Evolutionary conservation across 371 early-diverging fungal genomes (phyloP), one percentile per base, ranked within the genome.

Genomic region (Mortierella sp.): DNA sequence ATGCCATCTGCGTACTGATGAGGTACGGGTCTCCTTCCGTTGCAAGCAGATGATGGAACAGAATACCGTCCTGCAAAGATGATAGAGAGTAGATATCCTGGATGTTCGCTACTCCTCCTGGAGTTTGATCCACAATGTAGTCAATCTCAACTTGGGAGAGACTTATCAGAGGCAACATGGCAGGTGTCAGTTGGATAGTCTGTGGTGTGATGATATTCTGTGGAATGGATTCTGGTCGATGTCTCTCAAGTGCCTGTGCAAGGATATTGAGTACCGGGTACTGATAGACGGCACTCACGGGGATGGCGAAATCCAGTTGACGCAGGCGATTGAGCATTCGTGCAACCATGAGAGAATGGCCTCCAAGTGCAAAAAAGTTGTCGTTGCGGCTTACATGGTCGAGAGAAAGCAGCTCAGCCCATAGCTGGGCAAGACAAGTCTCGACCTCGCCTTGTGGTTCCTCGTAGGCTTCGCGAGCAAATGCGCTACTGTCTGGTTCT

Each of bases 41-140:
- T 5, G 42, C 19, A 28, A 59, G 26, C 45, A 65, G 16, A 41
- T 59, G 54, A 53, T 66, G 67, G 47, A 66, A 66, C 41, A 66
- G 28, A n/a, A 58, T 51, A 9, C 58, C 65, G 24, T 65, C 65
- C 31, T 65, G 65, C 1, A 64, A 19, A 13, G 64, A 57, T 8
- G 64, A 55, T 30, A 64, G 10, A 0, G 52, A 24, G 19, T 64
- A 64, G 21, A 64, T 64, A 41, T 66, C 66, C 54, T 66, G 66
- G 38, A 66, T 58, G 41, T 58, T 65, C 38, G 46, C 30, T 10
- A 53, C 14, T 9, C 58, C 65, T 2, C 65, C 65, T 4, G 63
- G 55, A 9, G 48, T 24, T 21, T 19, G 31, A 2, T 47, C 0
- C 9, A 54, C 31, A 21, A 62, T 48, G 14, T 9, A 19, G 54